These are phyloP conservation scores for Irpex rosettiformis DNA, from an alignment of 1,284 basidiomycete species.

Conservation along the genomic window DNA sequence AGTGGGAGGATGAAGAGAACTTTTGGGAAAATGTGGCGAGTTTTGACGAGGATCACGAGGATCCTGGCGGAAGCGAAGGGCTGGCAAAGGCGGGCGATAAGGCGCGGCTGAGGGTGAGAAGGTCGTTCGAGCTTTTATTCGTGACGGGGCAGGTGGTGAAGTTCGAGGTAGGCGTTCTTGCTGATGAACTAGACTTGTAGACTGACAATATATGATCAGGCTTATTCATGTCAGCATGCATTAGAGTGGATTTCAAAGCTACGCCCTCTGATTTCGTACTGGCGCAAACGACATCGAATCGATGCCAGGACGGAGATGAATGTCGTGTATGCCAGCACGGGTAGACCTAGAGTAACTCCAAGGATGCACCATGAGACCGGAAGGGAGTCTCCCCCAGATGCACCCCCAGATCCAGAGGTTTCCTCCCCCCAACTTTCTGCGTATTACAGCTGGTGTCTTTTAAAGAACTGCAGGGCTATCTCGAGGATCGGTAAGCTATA, in stretches of 20 bases:
- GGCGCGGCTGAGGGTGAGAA: conserved; percentile 48
- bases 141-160: conserved; percentile 65
- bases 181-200: neutral
- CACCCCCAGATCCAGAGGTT: conserved; percentile 46
- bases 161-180: conserved; percentile 57
- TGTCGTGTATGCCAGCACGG: conserved; percentile 49
- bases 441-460: conserved; percentile 78
- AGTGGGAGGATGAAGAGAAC: conserved; percentile 34
- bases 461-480: conserved; percentile 73
- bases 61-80: conserved; percentile 66
- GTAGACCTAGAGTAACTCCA: conserved; percentile 56
- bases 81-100: conserved; percentile 42
- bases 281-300: conserved; percentile 66
- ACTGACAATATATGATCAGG: conserved; percentile 33
- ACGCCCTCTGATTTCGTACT: conserved; percentile 66
- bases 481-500: conserved; percentile 69
- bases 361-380: conserved; percentile 38
- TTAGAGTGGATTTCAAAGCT: conserved; percentile 79
- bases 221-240: conserved; percentile 59
- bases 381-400: conserved; percentile 42
- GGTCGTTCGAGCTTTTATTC: conserved; percentile 77
- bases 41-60: conserved; percentile 49
- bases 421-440: conserved; percentile 54
- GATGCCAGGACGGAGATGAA: conserved; percentile 82
- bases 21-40: conserved; percentile 38